These are phyloP conservation scores for Astraeus odoratus DNA, from an alignment of 768 basidiomycete species.

Conservation along the genomic window DNA sequence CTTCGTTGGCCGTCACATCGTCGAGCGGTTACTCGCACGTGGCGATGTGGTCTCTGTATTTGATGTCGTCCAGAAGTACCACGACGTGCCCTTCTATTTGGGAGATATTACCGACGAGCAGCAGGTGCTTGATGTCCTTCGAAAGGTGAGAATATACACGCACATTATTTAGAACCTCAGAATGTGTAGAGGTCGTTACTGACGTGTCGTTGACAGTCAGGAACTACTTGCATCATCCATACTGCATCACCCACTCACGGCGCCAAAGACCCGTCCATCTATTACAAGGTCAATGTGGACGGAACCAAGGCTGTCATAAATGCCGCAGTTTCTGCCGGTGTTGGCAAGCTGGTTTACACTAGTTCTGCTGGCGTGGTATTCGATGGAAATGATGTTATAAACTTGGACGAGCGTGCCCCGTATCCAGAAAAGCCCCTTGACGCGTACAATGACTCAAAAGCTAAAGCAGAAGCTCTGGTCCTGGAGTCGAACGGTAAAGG, in stretches of 20 bases:
- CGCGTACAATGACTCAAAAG: conserved; percentile 93
- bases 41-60: conserved; percentile 80
- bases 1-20: conserved; percentile 87
- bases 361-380: conserved; percentile 89
- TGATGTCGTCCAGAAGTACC: conserved; percentile 88
- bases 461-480: conserved; percentile 77
- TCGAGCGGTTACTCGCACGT: conserved; percentile 73
- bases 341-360: conserved; percentile 89
- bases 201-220: conserved; percentile 42
- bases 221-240: conserved; percentile 88
- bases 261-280: conserved; percentile 60
- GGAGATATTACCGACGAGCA: conserved; percentile 82
- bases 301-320: conserved; percentile 83
- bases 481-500: conserved; percentile 81
- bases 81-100: conserved; percentile 81
- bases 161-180: no score
- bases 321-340: conserved; percentile 63
- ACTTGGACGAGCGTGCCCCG: conserved; percentile 83
- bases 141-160: conserved; percentile 68
- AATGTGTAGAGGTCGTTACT: not conserved
- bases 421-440: conserved; percentile 72
- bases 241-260: conserved; percentile 84
- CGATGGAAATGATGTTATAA: conserved; percentile 71
- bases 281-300: conserved; percentile 90
- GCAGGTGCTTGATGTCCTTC: conserved; percentile 64